A percentile compares a stretch with the other conserved stretches of the same genome.
These are phyloP conservation scores for Trichoderma cornu-damae DNA, from an alignment of 2,329 filamentous ascomycete species.

Conservation along the genomic window DNA sequence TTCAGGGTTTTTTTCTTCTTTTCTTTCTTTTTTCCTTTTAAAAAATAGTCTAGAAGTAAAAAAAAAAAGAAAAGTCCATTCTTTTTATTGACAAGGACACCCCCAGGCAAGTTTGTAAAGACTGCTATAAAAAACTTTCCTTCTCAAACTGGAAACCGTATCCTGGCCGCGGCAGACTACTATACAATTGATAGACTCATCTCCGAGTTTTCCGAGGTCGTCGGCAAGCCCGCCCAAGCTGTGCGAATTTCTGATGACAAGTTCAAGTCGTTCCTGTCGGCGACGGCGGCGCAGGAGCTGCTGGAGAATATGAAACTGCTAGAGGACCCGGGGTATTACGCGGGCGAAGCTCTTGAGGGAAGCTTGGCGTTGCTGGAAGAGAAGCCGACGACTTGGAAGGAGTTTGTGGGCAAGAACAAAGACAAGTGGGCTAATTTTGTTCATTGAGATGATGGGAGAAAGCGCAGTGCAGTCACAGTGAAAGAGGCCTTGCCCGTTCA, in stretches of 20 bases:
- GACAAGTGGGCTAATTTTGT: slow-evolving; percentile 25
- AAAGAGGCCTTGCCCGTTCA: too few species aligned
- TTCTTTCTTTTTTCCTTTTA: neutral
- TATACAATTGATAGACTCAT: slow-evolving; percentile 31
- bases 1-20: neutral
- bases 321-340: slow-evolving; percentile 40
- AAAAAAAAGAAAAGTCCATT: neutral
- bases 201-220: slow-evolving; percentile 33
- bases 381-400: slow-evolving; percentile 36
- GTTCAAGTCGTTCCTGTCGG: slow-evolving; percentile 34
- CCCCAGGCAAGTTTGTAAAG: slow-evolving; percentile 33
- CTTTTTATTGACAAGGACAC: neutral
- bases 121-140: slow-evolving; percentile 32
- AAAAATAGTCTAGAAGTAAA: too few species aligned
- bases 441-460: neutral
- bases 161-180: slow-evolving; percentile 37
- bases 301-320: slow-evolving; percentile 41
- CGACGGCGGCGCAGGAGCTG: slow-evolving; percentile 32
- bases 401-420: slow-evolving; percentile 33
- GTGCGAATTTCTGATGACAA: slow-evolving; percentile 31
- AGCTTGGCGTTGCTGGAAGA: slow-evolving; percentile 33
- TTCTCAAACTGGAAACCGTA: slow-evolving; percentile 28
- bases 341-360: slow-evolving; percentile 30
- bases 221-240: slow-evolving; percentile 31
- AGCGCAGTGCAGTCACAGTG: too few species aligned